Conservation (phyloP, 202 grass and related monocot genomes). For the Setaria italica region DNA sequence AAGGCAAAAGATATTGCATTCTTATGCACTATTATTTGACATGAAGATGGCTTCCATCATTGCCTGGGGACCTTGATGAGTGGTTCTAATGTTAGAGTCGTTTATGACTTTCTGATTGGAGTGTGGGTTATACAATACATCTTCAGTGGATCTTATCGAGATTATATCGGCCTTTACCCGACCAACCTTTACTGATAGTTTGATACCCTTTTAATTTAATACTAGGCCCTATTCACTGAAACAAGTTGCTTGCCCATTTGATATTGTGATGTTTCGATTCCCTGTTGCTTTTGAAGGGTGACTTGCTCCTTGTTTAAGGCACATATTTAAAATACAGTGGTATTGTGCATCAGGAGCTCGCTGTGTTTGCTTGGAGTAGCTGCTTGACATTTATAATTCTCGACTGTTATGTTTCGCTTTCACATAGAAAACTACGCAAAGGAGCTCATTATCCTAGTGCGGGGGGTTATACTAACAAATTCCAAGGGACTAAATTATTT, state of each 20-base stretch:
- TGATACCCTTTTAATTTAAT: conserved; percentile 32
- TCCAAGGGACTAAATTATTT: conserved; percentile 50
- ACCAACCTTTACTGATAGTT: conserved; percentile 25
- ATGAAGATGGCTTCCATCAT: conserved; percentile 36
- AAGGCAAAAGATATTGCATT: background rate
- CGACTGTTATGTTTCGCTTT: conserved; percentile 59
- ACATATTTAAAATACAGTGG: conserved; percentile 22
- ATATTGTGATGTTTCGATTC: conserved; percentile 61
- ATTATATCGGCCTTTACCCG: conserved; percentile 31
- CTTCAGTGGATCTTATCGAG: conserved; percentile 33
- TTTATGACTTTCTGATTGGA: conserved; percentile 39
- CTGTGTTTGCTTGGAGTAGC: conserved; percentile 34
- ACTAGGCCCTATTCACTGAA: conserved; percentile 30
- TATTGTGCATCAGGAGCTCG: conserved; percentile 6
- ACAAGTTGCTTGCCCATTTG: conserved; percentile 31
- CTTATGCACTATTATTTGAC: conserved; percentile 31
- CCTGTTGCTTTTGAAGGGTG: conserved; percentile 47
- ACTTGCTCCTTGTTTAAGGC: conserved; percentile 36
- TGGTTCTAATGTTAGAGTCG: conserved; percentile 27
- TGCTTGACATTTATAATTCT: conserved; percentile 45
- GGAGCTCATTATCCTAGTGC: conserved; percentile 46
- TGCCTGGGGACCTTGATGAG: conserved; percentile 36
- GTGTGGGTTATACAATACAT: conserved; percentile 10
- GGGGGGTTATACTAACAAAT: conserved; percentile 31
- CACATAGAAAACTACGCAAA: conserved; percentile 49